These are phyloP conservation scores for Botrytis fragariae DNA, from an alignment of 2,329 filamentous ascomycete genomes.

Conservation along the genomic window DNA sequence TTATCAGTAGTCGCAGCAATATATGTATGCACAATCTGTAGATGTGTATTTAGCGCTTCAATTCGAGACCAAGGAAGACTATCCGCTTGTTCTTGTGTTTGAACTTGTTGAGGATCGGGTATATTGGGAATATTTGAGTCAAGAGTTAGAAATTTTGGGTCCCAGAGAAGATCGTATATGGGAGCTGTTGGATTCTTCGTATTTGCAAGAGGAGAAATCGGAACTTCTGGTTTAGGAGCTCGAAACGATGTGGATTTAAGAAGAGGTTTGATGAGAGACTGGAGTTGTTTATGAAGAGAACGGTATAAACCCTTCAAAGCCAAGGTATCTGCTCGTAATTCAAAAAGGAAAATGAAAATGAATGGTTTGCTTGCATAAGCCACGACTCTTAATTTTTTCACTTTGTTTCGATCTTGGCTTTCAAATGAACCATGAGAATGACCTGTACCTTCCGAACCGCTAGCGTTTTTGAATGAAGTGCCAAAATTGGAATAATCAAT, in stretches of 20 bases:
- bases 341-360: constrained; percentile 74
- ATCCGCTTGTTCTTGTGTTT: constrained; percentile 29
- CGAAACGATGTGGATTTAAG: constrained; percentile 56
- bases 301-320: constrained; percentile 56
- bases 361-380: constrained; percentile 74
- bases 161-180: constrained; percentile 64
- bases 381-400: constrained; percentile 62
- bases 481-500: constrained; percentile 43
- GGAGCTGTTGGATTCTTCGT: constrained; percentile 33
- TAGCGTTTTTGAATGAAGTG: constrained; percentile 18
- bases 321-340: constrained; percentile 56
- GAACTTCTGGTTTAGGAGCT: constrained; percentile 47
- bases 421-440: constrained; percentile 39
- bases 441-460: constrained; percentile 31
- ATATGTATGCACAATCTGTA: constrained; percentile 60
- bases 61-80: constrained; percentile 53
- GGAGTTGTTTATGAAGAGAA: constrained; percentile 59
- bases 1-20: constrained; percentile 42
- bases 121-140: constrained; percentile 67
- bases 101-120: constrained; percentile 46
- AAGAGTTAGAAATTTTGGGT: constrained; percentile 53
- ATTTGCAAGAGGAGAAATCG: constrained; percentile 7
- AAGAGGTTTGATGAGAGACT: constrained; percentile 56
- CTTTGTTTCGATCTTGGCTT: constrained; percentile 53
- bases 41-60: constrained; percentile 64